phyloP scores from a whole-genome alignment of 331 rosid species.

The Arachis monticola region DNA sequence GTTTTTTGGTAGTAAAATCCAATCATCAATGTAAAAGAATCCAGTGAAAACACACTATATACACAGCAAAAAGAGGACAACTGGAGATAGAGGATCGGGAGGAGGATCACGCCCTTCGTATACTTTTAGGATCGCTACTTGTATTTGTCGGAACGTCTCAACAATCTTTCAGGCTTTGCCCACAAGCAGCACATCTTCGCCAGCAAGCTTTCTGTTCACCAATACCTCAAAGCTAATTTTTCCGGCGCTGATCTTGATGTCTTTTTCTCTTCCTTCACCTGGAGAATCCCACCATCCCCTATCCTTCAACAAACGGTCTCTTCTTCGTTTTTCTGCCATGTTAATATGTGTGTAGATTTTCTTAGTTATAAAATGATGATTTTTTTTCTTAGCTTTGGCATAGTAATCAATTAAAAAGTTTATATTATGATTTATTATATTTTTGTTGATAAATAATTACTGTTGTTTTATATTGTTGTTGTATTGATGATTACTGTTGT shows the following conservation, averaged over 20 bases:
- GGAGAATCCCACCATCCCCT: constrained; percentile 72
- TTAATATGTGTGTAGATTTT: too few relatives aligned
- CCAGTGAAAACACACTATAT: background rate
- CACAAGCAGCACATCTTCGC: constrained; percentile 52
- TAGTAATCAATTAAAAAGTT: too few relatives aligned
- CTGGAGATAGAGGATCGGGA: constrained; percentile 84
- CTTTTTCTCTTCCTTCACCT: constrained; percentile 70
- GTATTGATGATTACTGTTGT: too few relatives aligned
- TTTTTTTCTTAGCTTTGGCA: background rate
- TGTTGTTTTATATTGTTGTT: too few relatives aligned
- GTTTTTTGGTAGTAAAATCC: too few relatives aligned
- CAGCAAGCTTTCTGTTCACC: constrained; percentile 77
- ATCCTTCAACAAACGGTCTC: constrained; percentile 50
- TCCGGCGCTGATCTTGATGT: constrained; percentile 53
- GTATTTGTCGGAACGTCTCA: constrained; percentile 63
- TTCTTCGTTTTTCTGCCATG: background rate
- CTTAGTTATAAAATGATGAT: too few relatives aligned
- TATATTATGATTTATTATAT: too few relatives aligned
- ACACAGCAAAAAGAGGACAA: constrained; percentile 53
- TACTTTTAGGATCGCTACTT: constrained; percentile 75
- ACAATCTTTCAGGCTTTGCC: background rate
- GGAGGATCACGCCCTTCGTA: constrained; percentile 53
- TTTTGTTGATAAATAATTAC: too few relatives aligned
- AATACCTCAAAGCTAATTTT: constrained; percentile 52
- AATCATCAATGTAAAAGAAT: constrained; percentile 5